Conservation (phyloP, 441 rosid genomes). For the Pelargonium citronellum region DNA sequence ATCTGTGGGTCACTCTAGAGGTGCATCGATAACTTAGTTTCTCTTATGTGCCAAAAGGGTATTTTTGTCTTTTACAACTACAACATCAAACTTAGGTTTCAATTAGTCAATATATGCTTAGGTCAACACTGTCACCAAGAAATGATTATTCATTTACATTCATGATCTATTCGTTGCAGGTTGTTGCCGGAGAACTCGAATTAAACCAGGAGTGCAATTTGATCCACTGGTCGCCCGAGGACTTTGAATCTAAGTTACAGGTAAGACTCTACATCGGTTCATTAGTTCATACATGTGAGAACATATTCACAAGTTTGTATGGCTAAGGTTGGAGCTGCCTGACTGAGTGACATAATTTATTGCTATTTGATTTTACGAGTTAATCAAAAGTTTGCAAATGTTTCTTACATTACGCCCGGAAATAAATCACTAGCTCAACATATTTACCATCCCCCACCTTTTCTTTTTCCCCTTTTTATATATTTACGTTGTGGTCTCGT, state of each 20-base stretch:
- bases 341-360: no score
- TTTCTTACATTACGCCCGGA: not conserved
- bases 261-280: slow-evolving; percentile 29
- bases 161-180: slow-evolving; percentile 39
- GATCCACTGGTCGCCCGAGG: slow-evolving; percentile 96
- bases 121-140: not conserved
- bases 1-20: no score
- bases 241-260: slow-evolving; percentile 94
- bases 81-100: no score
- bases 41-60: no score
- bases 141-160: not conserved
- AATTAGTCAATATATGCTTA: no score
- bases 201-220: slow-evolving; percentile 76
- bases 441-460: not conserved
- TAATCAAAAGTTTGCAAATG: not conserved
- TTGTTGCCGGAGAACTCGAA: slow-evolving; percentile 98
- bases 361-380: not conserved
- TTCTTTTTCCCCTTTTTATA: not conserved
- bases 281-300: not conserved
- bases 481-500: not conserved
- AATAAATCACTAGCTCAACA: not conserved
- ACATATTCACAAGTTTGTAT: no score
- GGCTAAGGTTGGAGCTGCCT: no score
- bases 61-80: no score
- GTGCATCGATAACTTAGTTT: no score